Evolutionary conservation across 202 grass and related monocot species (phyloP).

Genomic region (Carex arenaria): DNA sequence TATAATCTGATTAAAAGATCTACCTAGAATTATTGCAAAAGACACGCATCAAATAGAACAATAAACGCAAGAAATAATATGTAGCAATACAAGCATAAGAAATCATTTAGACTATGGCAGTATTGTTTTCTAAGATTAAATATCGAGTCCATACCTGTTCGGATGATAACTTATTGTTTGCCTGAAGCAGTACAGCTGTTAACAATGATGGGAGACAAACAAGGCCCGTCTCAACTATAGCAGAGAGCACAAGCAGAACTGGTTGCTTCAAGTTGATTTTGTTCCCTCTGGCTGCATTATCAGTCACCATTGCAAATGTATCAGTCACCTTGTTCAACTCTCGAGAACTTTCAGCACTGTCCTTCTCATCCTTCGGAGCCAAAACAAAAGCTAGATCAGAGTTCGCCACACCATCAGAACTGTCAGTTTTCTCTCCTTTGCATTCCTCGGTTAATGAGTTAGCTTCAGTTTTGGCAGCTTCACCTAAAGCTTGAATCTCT

Average conservation of each 20-base stretch:
- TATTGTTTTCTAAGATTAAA: neutral
- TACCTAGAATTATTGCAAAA: neutral
- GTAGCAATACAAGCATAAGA: neutral
- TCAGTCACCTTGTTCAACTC: slow-evolving; percentile 44
- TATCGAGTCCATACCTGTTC: slow-evolving; percentile 64
- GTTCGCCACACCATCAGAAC: slow-evolving; percentile 25
- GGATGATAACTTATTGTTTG: slow-evolving; percentile 82
- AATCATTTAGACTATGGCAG: neutral
- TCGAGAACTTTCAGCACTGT: slow-evolving; percentile 24
- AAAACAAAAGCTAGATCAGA: slow-evolving; percentile 26
- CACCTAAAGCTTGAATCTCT: slow-evolving; percentile 32
- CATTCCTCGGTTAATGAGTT: slow-evolving; percentile 38
- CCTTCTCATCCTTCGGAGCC: slow-evolving; percentile 46
- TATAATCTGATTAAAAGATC: neutral
- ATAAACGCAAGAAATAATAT: neutral
- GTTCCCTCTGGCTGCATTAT: slow-evolving; percentile 39
- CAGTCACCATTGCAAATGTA: slow-evolving; percentile 14
- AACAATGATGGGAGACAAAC: slow-evolving; percentile 90
- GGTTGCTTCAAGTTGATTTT: slow-evolving; percentile 64
- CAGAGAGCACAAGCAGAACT: slow-evolving; percentile 72
- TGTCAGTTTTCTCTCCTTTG: slow-evolving; percentile 26
- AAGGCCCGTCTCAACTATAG: slow-evolving; percentile 91
- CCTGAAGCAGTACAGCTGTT: slow-evolving; percentile 95
- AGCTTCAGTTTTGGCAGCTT: slow-evolving; percentile 29
- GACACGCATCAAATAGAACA: slow-evolving; percentile 8